Conservation (phyloP, 257 asterid species). For the Gentiana straminea region DNA sequence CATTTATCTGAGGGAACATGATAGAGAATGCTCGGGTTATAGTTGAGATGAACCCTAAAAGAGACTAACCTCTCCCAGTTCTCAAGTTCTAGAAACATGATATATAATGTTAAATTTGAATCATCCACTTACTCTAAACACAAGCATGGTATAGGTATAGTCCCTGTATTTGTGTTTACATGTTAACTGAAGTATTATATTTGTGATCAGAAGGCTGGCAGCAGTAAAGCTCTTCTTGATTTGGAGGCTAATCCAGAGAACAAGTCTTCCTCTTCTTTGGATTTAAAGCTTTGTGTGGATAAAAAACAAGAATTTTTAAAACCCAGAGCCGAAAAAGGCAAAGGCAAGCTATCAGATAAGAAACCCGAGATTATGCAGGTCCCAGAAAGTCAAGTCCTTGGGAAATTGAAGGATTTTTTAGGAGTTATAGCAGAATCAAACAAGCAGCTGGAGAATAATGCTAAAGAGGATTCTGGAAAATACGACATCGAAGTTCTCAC, state of each 20-base stretch:
- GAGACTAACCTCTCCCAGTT: too few relatives aligned
- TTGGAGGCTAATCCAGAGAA: constrained; percentile 29
- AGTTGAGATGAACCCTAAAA: too few relatives aligned
- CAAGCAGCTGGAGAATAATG: constrained; percentile 45
- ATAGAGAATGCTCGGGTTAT: too few relatives aligned
- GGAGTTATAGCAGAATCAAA: constrained; percentile 67
- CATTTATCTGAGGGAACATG: too few relatives aligned
- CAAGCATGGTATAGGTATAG: too few relatives aligned
- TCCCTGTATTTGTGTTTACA: too few relatives aligned
- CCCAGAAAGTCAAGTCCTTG: constrained; percentile 69
- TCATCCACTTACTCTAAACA: too few relatives aligned
- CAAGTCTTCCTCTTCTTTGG: constrained; percentile 28
- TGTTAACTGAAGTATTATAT: too few relatives aligned
- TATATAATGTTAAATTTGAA: too few relatives aligned
- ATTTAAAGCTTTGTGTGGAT: constrained; percentile 57
- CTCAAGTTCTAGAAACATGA: too few relatives aligned
- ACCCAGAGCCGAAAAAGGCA: constrained; percentile 14
- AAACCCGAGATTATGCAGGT: constrained; percentile 40
- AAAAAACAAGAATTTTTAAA: constrained; percentile 19
- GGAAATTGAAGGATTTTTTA: constrained; percentile 66
- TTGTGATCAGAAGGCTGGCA: too few relatives aligned
- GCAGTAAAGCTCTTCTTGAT: constrained; percentile 43
- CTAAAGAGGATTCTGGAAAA: constrained; percentile 44
- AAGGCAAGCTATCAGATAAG: constrained; percentile 14
- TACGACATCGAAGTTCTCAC: constrained; percentile 66